Conservation (phyloP, 768 basidiomycete species). For the Austroboletus festivus region DNA sequence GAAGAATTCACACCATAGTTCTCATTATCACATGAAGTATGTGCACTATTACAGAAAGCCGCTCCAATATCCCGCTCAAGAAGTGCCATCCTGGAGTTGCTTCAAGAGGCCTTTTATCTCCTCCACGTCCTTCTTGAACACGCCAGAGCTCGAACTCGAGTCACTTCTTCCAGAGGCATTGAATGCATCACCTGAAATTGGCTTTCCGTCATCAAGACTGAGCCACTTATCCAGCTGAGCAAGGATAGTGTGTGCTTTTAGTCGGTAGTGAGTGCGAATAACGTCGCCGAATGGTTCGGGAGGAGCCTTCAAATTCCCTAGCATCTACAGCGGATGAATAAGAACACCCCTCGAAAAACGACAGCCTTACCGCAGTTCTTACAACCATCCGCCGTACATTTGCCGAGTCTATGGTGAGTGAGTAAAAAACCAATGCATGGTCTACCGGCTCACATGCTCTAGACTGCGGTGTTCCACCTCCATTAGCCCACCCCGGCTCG, state of each 20-base stretch:
- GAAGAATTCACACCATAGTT: conserved; percentile 1
- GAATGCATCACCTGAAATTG: conserved; percentile 55
- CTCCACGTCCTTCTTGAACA: conserved; percentile 65
- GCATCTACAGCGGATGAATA: conserved; percentile 53
- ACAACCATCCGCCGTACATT: conserved; percentile 93
- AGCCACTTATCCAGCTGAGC: conserved; percentile 82
- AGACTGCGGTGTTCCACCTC: conserved; percentile 72
- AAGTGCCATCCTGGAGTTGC: conserved; percentile 36
- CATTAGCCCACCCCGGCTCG: conserved; percentile 83
- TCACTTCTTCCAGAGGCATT: conserved; percentile 35
- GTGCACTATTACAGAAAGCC: too few relatives aligned
- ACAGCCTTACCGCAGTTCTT: conserved; percentile 65
- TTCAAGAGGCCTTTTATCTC: conserved; percentile 63
- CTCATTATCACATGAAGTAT: conserved; percentile 12
- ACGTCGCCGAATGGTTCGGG: conserved; percentile 86
- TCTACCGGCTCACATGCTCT: conserved; percentile 57
- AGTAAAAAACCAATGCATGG: conserved; percentile 1
- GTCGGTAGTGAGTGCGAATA: conserved; percentile 85
- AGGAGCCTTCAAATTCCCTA: conserved; percentile 75
- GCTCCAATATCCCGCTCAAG: conserved; percentile 13
- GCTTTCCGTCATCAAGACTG: conserved; percentile 65
- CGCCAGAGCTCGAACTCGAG: conserved; percentile 50
- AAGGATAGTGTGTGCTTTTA: conserved; percentile 71
- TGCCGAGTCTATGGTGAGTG: conserved; percentile 63
- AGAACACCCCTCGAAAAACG: conserved; percentile 3